A percentile compares a stretch with the other conserved stretches of the same genome.
These are phyloP conservation scores for Aspergillus cristatus DNA, from an alignment of 495 filamentous ascomycete species.

Conservation along the genomic window DNA sequence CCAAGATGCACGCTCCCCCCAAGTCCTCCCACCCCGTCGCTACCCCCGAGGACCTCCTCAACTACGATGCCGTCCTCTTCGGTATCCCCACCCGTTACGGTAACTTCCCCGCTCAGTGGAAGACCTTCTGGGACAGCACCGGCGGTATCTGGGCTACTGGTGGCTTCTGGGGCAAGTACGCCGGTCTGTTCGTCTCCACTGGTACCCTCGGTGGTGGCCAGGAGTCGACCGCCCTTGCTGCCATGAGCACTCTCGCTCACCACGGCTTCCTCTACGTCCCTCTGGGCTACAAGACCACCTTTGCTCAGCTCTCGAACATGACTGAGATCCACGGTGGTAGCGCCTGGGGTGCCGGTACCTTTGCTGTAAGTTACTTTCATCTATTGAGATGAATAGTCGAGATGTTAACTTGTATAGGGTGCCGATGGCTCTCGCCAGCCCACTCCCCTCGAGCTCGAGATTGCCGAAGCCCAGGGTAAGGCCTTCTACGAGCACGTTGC, in stretches of 20 bases:
- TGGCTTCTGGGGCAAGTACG: constrained; percentile 82
- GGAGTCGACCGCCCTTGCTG: constrained; percentile 73
- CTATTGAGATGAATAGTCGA: neutral
- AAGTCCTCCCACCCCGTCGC: constrained; percentile 62
- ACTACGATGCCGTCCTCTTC: constrained; percentile 86
- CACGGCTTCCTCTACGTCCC: constrained; percentile 96
- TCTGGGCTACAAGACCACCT: constrained; percentile 80
- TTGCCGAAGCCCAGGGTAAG: constrained; percentile 78
- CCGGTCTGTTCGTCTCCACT: constrained; percentile 83
- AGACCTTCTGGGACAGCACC: constrained; percentile 78
- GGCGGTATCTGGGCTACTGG: constrained; percentile 64
- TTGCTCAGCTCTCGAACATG: constrained; percentile 57
- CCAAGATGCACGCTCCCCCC: constrained; percentile 80
- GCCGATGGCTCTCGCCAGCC: constrained; percentile 78
- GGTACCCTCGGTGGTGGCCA: constrained; percentile 81
- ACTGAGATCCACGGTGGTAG: constrained; percentile 73
- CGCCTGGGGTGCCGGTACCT: constrained; percentile 93
- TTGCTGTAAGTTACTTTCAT: constrained; percentile 48
- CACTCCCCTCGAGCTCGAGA: constrained; percentile 56
- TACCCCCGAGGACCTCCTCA: constrained; percentile 55
- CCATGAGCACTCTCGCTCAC: constrained; percentile 82
- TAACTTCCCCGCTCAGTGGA: constrained; percentile 97
- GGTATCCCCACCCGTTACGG: constrained; percentile 98
- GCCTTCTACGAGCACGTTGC: constrained; percentile 72
- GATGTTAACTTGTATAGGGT: constrained; percentile 25